Percentiles rank a stretch among this genome's conserved stretches.
Evolutionary conservation across 208 protist species (phyloP).

Genomic region (Strigomonas galati): DNA sequence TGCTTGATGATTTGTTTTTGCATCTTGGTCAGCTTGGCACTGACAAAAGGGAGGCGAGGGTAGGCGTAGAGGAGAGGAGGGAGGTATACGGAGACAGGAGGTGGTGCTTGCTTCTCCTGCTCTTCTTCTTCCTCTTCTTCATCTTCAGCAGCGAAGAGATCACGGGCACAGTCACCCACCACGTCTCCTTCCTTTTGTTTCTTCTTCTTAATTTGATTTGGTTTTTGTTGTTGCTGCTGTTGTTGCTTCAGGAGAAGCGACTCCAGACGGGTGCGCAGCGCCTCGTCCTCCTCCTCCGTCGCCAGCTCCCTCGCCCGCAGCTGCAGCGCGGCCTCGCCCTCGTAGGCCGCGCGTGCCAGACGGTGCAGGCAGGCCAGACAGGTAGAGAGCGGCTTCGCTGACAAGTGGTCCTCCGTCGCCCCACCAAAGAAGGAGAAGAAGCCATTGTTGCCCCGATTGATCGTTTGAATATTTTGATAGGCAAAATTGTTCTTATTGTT

Average conservation of each 20-base stretch:
- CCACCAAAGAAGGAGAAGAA: slow-evolving; percentile 71
- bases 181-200: slow-evolving; percentile 5
- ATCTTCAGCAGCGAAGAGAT: not conserved
- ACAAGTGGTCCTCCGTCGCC: slow-evolving; percentile 53
- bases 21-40: not conserved
- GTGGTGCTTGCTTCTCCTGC: not conserved
- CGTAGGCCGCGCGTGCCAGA: slow-evolving; percentile 27
- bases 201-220: not conserved
- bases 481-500: not conserved
- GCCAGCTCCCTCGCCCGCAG: slow-evolving; percentile 48
- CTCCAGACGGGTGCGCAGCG: slow-evolving; percentile 21
- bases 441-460: slow-evolving; percentile 37
- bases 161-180: not conserved
- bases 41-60: not conserved
- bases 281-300: slow-evolving; percentile 36
- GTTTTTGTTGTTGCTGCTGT: not conserved
- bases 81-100: not conserved
- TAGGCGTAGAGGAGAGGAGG: not conserved
- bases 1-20: not conserved
- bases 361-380: slow-evolving; percentile 36
- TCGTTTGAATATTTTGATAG: slow-evolving; percentile 1
- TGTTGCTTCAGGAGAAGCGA: slow-evolving; percentile 9
- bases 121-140: slow-evolving; percentile 6
- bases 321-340: slow-evolving; percentile 42
- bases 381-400: slow-evolving; percentile 56